A percentile compares a stretch with the other conserved stretches of the same genome.
phyloP scores from a whole-genome alignment of 129 eudicot species.

The Escallonia herrerae region DNA sequence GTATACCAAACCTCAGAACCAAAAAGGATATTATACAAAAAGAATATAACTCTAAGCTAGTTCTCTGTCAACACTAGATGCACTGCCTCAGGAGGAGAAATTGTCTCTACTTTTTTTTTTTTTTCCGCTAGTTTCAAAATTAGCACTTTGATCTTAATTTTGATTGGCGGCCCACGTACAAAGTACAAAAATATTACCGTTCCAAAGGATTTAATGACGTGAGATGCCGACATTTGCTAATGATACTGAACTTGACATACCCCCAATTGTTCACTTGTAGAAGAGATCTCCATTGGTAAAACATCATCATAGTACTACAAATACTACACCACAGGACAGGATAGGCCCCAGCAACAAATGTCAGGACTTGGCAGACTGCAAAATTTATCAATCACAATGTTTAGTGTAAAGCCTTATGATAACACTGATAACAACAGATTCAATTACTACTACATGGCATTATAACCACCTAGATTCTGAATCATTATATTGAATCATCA shows the following conservation, averaged over 20 bases:
- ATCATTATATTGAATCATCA: neutral
- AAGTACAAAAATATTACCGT: neutral
- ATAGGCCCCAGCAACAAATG: neutral
- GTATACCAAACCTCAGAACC: constrained; percentile 21
- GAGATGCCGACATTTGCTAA: constrained; percentile 1
- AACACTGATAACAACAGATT: too few relatives aligned
- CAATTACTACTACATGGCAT: too few relatives aligned
- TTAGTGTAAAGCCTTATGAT: neutral
- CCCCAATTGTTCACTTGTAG: neutral
- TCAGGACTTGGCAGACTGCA: neutral
- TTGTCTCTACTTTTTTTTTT: too few relatives aligned
- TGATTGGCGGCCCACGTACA: constrained; percentile 1
- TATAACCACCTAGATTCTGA: neutral
- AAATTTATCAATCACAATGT: neutral
- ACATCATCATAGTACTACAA: constrained; percentile 1
- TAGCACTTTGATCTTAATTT: constrained; percentile 8
- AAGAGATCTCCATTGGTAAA: neutral
- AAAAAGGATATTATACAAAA: constrained; percentile 45
- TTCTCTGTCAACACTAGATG: constrained; percentile 15
- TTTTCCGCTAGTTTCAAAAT: constrained; percentile 12
- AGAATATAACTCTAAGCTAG: constrained; percentile 15
- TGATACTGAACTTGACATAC: neutral
- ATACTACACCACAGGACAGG: constrained; percentile 1
- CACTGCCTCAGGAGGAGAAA: constrained; percentile 11
- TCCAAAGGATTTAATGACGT: neutral